Evolutionary conservation across 805 yeast genomes (phyloP), one percentile per base, ranked within the genome.

Genomic region (Nakazawaea ishiwadae): DNA sequence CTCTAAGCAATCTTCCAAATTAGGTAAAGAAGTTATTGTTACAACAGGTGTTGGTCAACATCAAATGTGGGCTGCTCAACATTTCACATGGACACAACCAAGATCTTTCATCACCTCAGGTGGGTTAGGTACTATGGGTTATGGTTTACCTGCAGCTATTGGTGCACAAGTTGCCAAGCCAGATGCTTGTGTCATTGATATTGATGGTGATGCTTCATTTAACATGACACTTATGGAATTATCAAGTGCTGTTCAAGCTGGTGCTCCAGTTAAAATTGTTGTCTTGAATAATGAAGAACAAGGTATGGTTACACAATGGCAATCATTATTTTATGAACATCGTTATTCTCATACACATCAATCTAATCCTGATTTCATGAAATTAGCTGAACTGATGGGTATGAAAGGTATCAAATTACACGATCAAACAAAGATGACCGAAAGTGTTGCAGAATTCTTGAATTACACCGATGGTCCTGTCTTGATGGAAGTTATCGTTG

Each of bases 241-340:
- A 60, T 77, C 91, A 17, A 82, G 96, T 31, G 99, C 98, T 20
- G 95, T 88, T 34, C 98, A 93, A 72, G 95, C 91, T 46, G 75
- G 73, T 48, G 83, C 96, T 38, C 96, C 96, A 44, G 83, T 93
- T 50, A 93, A 93, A 72, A 77, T 87, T 46, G 73, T 88, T 62
- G 81, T 93, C 43, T 72, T 93, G 60, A 93, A 93, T 68, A 93
- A 93, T 65, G 98, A 91, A 70, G 99, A 93, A 71, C 99, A 93
- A 71, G 99, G 99, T 60, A 93, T 93, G 99, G 99, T 93, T 43
- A 91, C 98, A 11, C 99, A 93, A 66, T 93, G 99, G 99, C 99
- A 93, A 71, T 84, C 96, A 10, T 71, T 93, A 48, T 93, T 93
- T 73, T 93, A 93, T 68, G 96, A 91, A 64, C 91, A 91, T 67